Percentiles rank a stretch among this genome's conserved stretches.
Conservation (phyloP, 1,139 yeast species). For the Magnusiomyces suaveolens region DNA sequence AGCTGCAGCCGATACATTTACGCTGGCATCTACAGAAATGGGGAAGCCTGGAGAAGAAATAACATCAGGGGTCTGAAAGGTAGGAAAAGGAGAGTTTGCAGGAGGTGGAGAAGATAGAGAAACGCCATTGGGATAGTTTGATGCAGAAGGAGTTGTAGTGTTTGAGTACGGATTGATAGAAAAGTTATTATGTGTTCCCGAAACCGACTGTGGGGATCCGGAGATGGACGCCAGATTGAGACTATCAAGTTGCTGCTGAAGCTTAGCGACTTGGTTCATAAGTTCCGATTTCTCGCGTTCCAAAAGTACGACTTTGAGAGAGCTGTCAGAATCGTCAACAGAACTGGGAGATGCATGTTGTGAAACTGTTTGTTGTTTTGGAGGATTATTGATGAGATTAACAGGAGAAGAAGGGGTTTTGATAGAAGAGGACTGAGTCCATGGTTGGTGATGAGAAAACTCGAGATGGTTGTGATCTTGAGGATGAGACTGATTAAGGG, state of each 20-base stretch:
- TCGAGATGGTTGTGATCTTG: too few relatives aligned
- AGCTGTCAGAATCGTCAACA: conserved; percentile 2
- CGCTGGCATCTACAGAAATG: neutral
- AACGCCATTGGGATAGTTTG: neutral
- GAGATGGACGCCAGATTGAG: conserved; percentile 2
- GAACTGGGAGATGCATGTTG: too few relatives aligned
- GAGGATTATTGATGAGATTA: too few relatives aligned
- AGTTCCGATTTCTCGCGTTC: conserved; percentile 12
- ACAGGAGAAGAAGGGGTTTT: too few relatives aligned
- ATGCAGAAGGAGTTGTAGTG: neutral
- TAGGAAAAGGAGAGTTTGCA: neutral
- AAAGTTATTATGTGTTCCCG: too few relatives aligned
- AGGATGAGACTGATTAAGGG: too few relatives aligned
- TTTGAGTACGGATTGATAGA: too few relatives aligned
- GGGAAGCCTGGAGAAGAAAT: neutral
- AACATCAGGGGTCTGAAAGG: neutral
- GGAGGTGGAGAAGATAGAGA: neutral
- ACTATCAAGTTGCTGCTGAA: conserved; percentile 9
- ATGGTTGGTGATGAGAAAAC: too few relatives aligned
- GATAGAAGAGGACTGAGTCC: too few relatives aligned
- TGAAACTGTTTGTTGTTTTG: too few relatives aligned
- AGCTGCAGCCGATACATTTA: neutral
- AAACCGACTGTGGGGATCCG: neutral
- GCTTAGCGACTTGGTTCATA: conserved; percentile 10
- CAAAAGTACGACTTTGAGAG: conserved; percentile 3